Percentiles rank a stretch among this genome's conserved stretches.
These are phyloP conservation scores for Adiantum capillusveneris DNA, from an alignment of 75 land plant genomes.

Conservation along the genomic window DNA sequence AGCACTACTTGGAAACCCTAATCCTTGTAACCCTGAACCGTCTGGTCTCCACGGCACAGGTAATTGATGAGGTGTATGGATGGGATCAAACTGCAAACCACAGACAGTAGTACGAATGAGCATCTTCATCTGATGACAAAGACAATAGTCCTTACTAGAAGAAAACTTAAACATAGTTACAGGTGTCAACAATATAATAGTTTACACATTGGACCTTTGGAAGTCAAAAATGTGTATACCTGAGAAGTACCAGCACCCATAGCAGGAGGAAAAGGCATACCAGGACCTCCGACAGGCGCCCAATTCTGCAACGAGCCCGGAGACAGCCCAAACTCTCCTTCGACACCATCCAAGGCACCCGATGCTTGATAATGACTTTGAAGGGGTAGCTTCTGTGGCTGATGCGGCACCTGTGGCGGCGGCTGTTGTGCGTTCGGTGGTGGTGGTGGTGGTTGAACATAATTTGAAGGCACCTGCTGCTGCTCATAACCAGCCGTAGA, in stretches of 20 bases:
- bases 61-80: constrained; percentile 29
- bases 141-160: no score
- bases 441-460: constrained; percentile 20
- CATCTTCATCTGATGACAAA: no score
- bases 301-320: constrained; percentile 40
- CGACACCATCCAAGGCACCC: constrained; percentile 28
- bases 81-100: constrained; percentile 40
- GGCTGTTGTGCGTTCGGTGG: constrained; percentile 19
- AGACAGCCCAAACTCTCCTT: constrained; percentile 13
- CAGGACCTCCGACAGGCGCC: constrained; percentile 45
- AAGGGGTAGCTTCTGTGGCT: constrained; percentile 26
- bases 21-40: constrained; percentile 45
- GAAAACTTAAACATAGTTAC: no score
- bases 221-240: constrained; percentile 27
- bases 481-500: constrained; percentile 13
- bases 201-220: background rate
- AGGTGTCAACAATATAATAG: no score
- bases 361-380: constrained; percentile 36
- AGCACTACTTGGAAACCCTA: constrained; percentile 47
- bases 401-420: constrained; percentile 21
- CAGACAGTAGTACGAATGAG: background rate
- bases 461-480: constrained; percentile 34
- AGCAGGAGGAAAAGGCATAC: constrained; percentile 43
- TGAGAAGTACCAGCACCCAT: constrained; percentile 32
- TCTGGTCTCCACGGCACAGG: constrained; percentile 37